A percentile compares a stretch with the other conserved stretches of the same genome.
Conservation (phyloP, 139 green algal genomes). For the Mychonastes homosphaera region DNA sequence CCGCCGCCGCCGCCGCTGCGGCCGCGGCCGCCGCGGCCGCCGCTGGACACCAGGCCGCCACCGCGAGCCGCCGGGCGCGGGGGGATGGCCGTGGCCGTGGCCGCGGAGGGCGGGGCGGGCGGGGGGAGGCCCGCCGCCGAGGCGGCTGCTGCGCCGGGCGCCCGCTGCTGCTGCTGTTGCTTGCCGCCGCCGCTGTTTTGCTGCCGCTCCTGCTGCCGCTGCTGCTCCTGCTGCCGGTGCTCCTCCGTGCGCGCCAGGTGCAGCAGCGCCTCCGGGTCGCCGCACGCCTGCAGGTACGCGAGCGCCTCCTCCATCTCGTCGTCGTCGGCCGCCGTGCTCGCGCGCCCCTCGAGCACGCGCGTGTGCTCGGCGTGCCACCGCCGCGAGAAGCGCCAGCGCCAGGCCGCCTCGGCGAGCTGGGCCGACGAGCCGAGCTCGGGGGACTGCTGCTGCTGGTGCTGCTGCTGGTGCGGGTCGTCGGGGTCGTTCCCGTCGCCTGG, state of each 20-base stretch:
- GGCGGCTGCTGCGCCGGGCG: background rate
- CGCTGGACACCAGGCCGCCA: too few species aligned
- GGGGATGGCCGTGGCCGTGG: too few species aligned
- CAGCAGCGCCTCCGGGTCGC: slow-evolving; percentile 14
- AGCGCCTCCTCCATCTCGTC: slow-evolving; percentile 37
- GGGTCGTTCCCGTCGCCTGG: too few species aligned
- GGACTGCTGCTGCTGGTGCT: slow-evolving; percentile 8
- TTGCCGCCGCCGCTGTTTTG: background rate
- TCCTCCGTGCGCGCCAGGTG: slow-evolving; percentile 11
- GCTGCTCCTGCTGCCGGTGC: background rate
- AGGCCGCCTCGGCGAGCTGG: slow-evolving; percentile 22
- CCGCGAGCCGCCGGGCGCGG: too few species aligned
- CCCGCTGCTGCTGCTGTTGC: slow-evolving; percentile 4
- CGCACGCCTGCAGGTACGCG: slow-evolving; percentile 26
- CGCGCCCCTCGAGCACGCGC: slow-evolving; percentile 4
- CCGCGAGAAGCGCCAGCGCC: slow-evolving; percentile 40
- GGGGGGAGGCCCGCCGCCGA: background rate
- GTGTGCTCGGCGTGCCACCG: slow-evolving; percentile 41
- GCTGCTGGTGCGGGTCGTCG: slow-evolving; percentile 10
- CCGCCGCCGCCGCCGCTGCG: background rate
- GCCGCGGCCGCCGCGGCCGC: background rate
- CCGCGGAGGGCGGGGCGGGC: slow-evolving; percentile 1
- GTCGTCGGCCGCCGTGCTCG: background rate
- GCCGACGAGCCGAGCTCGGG: background rate
- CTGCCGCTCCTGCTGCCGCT: slow-evolving; percentile 1